Conservation (phyloP, 192 early-diverging fungal genomes). For the Dispira simplex region DNA sequence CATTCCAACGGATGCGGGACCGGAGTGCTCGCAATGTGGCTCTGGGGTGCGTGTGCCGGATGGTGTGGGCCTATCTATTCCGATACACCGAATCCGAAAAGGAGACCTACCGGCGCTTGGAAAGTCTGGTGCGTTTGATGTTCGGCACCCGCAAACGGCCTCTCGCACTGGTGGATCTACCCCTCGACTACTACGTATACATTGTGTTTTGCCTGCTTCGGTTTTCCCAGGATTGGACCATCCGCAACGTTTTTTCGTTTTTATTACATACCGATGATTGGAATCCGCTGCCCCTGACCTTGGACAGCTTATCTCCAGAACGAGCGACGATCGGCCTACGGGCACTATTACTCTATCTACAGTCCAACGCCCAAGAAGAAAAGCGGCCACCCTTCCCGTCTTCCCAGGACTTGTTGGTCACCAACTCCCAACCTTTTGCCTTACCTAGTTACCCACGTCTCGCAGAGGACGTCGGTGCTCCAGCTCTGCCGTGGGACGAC, state of each 20-base stretch:
- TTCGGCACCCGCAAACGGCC: conserved; percentile 42
- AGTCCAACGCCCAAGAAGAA: conserved; percentile 44
- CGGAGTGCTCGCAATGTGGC: conserved; percentile 56
- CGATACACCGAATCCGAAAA: conserved; percentile 59
- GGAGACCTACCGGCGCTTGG: conserved; percentile 32
- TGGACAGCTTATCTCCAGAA: conserved; percentile 44
- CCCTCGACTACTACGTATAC: conserved; percentile 49
- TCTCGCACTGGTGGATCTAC: conserved; percentile 42
- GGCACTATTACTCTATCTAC: conserved; percentile 55
- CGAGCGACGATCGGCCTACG: conserved; percentile 58
- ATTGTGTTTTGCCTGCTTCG: conserved; percentile 53
- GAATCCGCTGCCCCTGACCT: conserved; percentile 20
- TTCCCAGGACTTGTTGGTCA: conserved; percentile 22
- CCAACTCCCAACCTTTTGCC: conserved; percentile 16
- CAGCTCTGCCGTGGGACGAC: conserved; percentile 2
- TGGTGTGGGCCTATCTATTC: conserved; percentile 91
- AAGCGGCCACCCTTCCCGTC: conserved; percentile 29
- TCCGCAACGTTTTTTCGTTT: conserved; percentile 45
- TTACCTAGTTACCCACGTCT: not conserved
- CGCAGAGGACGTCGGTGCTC: not conserved
- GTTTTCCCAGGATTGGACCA: conserved; percentile 44
- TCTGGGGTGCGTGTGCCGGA: conserved; percentile 57
- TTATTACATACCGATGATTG: conserved; percentile 47
- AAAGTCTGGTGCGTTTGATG: conserved; percentile 39
- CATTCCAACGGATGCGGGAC: conserved; percentile 59